Base-by-base conservation (phyloP, 31 red algal species). In the Asparagopsis taxiformis region DNA sequence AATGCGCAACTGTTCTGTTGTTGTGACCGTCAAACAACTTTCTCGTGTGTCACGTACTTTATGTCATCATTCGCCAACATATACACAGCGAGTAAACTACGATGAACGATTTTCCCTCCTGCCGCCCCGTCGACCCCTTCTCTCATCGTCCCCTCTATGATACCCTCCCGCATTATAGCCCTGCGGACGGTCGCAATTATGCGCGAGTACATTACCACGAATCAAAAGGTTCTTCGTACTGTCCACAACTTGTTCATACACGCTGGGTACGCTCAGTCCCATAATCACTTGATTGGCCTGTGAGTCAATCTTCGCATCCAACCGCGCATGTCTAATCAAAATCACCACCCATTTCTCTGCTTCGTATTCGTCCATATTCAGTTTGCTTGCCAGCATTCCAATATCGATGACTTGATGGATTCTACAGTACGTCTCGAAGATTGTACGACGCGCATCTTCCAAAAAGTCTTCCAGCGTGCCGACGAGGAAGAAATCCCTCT, bases 331-430 rank as follows among this genome's bases (percentile, higher is more conserved):
- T 41, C 95, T 48, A 48, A 98, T 90, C 50, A 94, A 68, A 50
- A 90, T 94, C 38, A 93, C 95, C 11, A 98, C 74, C 95, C 95
- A 98, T 70, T 80, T 84, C 67, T 98, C 95, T 22, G 95, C 95
- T 48, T 74, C 68, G 61, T 77, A 54, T 33, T 78, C 70, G 23
- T 80, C 85, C 95, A 98, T 94, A 51, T 94, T 90, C 43, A 98
- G 72, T 66, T 93, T 93, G 66, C 59, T 72, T 23, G 95, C 95
- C 4, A 98, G 62, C 84, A 87, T 80, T n/a, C 77, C 69, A 59
- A 98, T 88, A 62, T 98, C 90, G 61, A 98, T 94, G 23, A 87
- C 84, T 55, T 94, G 72, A 62, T 98, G 90, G 51, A 93, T 88
- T 3, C 95, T 77, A 48, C 91, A 88, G 63, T 98, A 98, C 8